These are phyloP conservation scores for Zarea fungicola DNA, from an alignment of 2,329 filamentous ascomycete species.

Conservation along the genomic window DNA sequence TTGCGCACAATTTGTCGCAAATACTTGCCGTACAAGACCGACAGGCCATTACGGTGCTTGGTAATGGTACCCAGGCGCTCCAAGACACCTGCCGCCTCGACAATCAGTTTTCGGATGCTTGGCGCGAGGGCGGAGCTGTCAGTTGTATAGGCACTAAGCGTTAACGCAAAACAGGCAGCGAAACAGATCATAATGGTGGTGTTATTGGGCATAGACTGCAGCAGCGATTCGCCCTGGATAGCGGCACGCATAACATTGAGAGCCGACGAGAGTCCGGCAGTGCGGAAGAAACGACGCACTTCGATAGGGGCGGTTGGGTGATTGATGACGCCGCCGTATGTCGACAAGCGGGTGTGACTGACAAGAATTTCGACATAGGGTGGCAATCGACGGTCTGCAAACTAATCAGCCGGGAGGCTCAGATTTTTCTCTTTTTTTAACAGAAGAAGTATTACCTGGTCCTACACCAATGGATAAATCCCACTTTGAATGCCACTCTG, in stretches of 20 bases:
- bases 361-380: constrained; percentile 72
- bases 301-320: constrained; percentile 65
- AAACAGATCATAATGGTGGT: constrained; percentile 76
- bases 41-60: constrained; percentile 61
- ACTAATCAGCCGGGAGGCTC: not conserved
- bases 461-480: constrained; percentile 50
- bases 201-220: constrained; percentile 74
- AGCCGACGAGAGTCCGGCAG: constrained; percentile 64
- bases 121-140: constrained; percentile 55
- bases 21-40: constrained; percentile 44
- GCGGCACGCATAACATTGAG: constrained; percentile 70
- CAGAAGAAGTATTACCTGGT: constrained; percentile 32
- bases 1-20: constrained; percentile 39
- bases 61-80: constrained; percentile 64
- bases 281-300: constrained; percentile 68
- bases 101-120: constrained; percentile 58
- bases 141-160: constrained; percentile 54
- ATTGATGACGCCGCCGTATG: constrained; percentile 69
- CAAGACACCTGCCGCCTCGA: constrained; percentile 63
- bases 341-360: constrained; percentile 67
- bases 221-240: constrained; percentile 63
- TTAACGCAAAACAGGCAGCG: constrained; percentile 64
- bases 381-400: constrained; percentile 51
- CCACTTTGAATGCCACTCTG: constrained; percentile 61
- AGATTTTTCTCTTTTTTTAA: not conserved